Base-by-base conservation (phyloP, 192 early-diverging fungal genomes). In the Entomortierella chlamydospora region DNA sequence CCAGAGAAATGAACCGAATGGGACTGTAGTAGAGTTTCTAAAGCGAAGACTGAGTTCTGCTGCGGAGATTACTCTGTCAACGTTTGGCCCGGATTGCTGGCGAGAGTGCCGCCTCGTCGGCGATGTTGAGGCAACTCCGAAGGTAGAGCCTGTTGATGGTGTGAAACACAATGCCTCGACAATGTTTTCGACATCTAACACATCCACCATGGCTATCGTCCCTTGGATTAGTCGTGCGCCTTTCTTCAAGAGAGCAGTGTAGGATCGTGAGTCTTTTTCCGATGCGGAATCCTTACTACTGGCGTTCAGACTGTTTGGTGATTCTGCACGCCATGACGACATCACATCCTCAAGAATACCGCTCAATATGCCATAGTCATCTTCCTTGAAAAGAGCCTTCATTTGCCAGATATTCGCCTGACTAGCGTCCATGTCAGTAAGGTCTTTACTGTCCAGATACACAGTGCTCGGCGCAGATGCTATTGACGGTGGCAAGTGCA, bases 351-450 rank as follows among this genome's bases (percentile, higher is more conserved):
- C 79, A 2, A 89, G 47, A 0, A 84, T 60, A 10, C 57, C 73
- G 0, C 86, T 80, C 49, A 89, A 60, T 2, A 83, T 58, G 0
- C 77, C 72, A 34, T 87, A 63, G 49, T 67, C 61, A 18, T 68
- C 81, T 26, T 53, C 43, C 17, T 65, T 67, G 65, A 89, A 84
- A 28, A 68, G 69, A 9, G 76, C 65, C 13, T 58, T 70, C 20
- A 89, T 23, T 0, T 58, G 51, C 87, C 87, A 89, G n/a, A 82
- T 72, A 8, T 71, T 80, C 33, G 87, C 86, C 29, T 73, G 65
- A 41, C 81, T 71, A 4, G 87, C 86, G 59, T 89, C 87, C 86
- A 89, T 87, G 37, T 89, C 83, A 6, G 73, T 77, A 25, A 81
- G 45, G 37, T 83, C 56, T 25, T 83, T 80, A 37, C 80, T 80